Evolutionary conservation across 305 asterid species (phyloP).

Genomic region (Galium porrigens): DNA sequence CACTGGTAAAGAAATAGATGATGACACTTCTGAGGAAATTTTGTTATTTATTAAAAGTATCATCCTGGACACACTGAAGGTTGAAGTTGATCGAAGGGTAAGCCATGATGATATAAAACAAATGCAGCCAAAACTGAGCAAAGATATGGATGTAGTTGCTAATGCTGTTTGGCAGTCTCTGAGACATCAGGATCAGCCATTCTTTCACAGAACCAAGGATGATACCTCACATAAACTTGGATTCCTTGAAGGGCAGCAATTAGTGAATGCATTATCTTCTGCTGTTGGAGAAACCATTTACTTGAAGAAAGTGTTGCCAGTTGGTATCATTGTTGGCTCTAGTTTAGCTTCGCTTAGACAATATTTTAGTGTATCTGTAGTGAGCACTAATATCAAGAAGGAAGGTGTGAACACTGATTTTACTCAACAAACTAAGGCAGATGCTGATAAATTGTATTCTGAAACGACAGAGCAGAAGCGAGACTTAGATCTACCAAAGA

Average conservation of each 20-base stretch:
- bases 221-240: constrained; percentile 25
- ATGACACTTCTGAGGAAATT: constrained; percentile 22
- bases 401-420: constrained; percentile 24
- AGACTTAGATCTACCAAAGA: constrained; percentile 19
- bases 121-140: constrained; percentile 45
- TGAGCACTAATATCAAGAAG: constrained; percentile 25
- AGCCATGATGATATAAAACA: constrained; percentile 39
- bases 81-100: constrained; percentile 62
- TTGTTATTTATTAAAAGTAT: constrained; percentile 32
- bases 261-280: constrained; percentile 44
- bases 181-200: constrained; percentile 22
- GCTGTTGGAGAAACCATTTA: constrained; percentile 51
- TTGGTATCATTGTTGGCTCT: constrained; percentile 78
- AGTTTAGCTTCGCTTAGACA: constrained; percentile 63
- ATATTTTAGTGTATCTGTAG: constrained; percentile 42
- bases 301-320: constrained; percentile 56
- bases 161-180: constrained; percentile 51
- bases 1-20: constrained; percentile 18
- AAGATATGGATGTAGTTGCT: constrained; percentile 59
- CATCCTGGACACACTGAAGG: constrained; percentile 42
- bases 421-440: constrained; percentile 22
- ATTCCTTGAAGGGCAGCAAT: constrained; percentile 44
- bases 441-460: constrained; percentile 17
- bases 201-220: constrained; percentile 18
- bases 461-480: constrained; percentile 17